Evolutionary conservation across 805 yeast genomes (phyloP), one percentile per base, ranked within the genome.

Genomic region (Metschnikowia peoriensis): DNA sequence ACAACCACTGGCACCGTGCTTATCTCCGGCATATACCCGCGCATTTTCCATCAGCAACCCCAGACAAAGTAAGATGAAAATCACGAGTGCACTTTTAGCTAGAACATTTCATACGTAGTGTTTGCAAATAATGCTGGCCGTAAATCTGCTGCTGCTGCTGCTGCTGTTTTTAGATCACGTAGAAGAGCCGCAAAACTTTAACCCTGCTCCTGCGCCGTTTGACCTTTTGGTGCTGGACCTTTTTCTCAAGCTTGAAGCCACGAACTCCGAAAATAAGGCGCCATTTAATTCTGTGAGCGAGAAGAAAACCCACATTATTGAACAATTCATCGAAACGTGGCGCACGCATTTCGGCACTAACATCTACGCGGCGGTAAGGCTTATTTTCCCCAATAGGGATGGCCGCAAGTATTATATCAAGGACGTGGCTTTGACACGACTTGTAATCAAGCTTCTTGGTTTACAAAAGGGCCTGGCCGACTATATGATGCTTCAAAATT

Each of bases 331-430:
- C 37, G 52, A 59, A 14, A 52, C 67, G 6, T 73, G 68, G 64
- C 64, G 65, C 42, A 66, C 66, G 15, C 77, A 73, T 51, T 66
- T 74, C 17, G 78, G 78, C 10, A 40, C 52, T 39, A 70, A 91
- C 65, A 76, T 91, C 3, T 84, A 78, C 59, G 92, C 93, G 0
- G 85, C 85, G 1, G 73, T 88, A 14, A 70, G 83, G 34, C 71
- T 91, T 45, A 71, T 79, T 1, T 66, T 86, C 28, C 90, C 96
- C 0, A 78, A 82, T 49, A 73, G 82, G 47, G 96, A 89, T 58
- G 70, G 77, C 17, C 70, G 91, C 41, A 67, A 77, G 41, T 89
- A 84, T 65, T 77, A 81, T 56, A 72, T 89, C 40, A 84, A 82
- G 63, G 96, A 91, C 56, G 71, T 72, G 16, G 76, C 81, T 0